Evolutionary conservation across 108 stramenopile species (phyloP).

Genomic region (Cylindrotheca fusiformis): DNA sequence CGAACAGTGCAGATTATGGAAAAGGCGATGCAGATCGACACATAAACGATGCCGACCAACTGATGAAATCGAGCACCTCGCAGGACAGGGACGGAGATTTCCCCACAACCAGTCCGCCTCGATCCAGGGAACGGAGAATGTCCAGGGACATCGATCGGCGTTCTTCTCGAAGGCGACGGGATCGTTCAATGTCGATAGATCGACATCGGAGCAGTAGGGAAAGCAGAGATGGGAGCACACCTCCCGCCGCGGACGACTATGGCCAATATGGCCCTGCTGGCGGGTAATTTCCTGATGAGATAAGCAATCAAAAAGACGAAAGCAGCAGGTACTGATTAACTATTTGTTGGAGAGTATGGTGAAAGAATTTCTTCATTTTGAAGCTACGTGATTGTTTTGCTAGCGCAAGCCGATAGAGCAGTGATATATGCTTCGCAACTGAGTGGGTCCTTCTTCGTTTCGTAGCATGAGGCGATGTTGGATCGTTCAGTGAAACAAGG

Average conservation of each 20-base stretch:
- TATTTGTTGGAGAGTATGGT: no score
- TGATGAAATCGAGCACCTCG: slow-evolving; percentile 2
- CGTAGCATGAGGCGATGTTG: slow-evolving; percentile 21
- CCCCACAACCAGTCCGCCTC: no score
- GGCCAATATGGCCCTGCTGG: slow-evolving; percentile 15
- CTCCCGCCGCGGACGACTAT: slow-evolving; percentile 1
- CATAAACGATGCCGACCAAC: slow-evolving; percentile 10
- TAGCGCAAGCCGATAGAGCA: slow-evolving; percentile 21
- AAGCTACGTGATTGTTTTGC: slow-evolving; percentile 25
- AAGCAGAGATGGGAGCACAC: no score
- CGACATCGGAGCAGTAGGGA: slow-evolving; percentile 4
- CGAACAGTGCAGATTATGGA: no score
- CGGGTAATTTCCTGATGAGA: slow-evolving; percentile 11
- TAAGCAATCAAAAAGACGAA: no score
- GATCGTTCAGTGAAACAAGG: slow-evolving; percentile 26
- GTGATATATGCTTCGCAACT: slow-evolving; percentile 23
- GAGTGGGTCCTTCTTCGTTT: slow-evolving; percentile 20
- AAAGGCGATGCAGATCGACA: slow-evolving; percentile 6
- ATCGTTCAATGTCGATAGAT: background rate
- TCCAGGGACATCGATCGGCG: slow-evolving; percentile 17
- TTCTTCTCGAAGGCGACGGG: background rate
- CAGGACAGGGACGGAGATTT: slow-evolving; percentile 16
- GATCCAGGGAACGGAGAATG: no score
- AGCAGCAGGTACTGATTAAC: no score
- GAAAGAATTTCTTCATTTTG: no score